Evolutionary conservation across 345 rosid species (phyloP).

Genomic region (Noccaea caerulescens): DNA sequence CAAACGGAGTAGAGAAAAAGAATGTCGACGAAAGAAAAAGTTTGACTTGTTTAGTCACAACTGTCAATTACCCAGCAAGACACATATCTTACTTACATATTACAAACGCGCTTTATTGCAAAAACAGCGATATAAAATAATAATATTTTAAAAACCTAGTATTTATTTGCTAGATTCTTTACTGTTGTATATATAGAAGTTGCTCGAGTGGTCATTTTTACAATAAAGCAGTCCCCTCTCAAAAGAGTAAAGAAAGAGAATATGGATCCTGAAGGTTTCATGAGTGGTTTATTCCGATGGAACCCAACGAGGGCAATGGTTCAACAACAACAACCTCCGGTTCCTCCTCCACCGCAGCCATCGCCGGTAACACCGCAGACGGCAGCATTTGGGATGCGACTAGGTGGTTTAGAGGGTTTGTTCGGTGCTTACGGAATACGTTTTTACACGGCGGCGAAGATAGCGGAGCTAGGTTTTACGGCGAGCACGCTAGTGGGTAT

Average conservation of each 20-base stretch:
- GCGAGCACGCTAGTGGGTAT: slow-evolving; percentile 87
- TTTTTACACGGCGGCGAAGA: slow-evolving; percentile 82
- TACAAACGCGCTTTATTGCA: slow-evolving; percentile 20
- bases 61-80: slow-evolving; percentile 52
- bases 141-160: slow-evolving; percentile 34
- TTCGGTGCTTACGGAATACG: slow-evolving; percentile 85
- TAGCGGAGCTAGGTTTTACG: slow-evolving; percentile 95
- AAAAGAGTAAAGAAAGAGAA: slow-evolving; percentile 10
- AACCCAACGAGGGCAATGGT: slow-evolving; percentile 57
- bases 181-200: slow-evolving; percentile 44
- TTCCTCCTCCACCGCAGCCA: slow-evolving; percentile 44
- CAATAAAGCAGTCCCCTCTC: slow-evolving; percentile 38
- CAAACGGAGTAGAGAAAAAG: slow-evolving; percentile 18
- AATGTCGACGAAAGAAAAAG: slow-evolving; percentile 42
- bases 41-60: slow-evolving; percentile 57
- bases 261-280: slow-evolving; percentile 85
- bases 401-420: slow-evolving; percentile 77
- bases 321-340: slow-evolving; percentile 45
- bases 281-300: slow-evolving; percentile 81
- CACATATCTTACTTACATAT: slow-evolving; percentile 22
- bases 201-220: slow-evolving; percentile 37
- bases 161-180: slow-evolving; percentile 32
- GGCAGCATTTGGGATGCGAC: slow-evolving; percentile 50
- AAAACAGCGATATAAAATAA: slow-evolving; percentile 22
- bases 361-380: slow-evolving; percentile 36